Conservation (phyloP, 2,329 filamentous ascomycete species). For the Diaporthe amygdali region DNA sequence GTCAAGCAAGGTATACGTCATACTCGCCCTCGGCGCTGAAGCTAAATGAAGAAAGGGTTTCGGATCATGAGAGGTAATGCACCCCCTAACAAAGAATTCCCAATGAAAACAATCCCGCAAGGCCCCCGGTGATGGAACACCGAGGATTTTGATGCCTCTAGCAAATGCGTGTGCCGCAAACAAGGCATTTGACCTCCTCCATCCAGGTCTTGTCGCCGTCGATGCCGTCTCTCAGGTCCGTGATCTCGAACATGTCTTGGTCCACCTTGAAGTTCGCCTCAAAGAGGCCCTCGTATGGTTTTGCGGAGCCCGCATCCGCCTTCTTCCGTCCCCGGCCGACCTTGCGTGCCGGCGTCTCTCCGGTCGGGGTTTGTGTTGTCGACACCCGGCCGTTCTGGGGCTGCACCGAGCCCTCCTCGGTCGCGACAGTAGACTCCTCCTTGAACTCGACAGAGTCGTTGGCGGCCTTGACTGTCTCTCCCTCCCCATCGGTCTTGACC, state of each 20-base stretch:
- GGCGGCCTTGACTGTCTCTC: constrained; percentile 36
- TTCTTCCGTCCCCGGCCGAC: constrained; percentile 42
- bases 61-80: constrained; percentile 12
- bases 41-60: constrained; percentile 8
- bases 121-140: too few relatives aligned
- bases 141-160: constrained; percentile 29
- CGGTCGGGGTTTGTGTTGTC: constrained; percentile 30
- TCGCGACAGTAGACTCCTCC: constrained; percentile 32
- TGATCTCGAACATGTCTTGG: constrained; percentile 53
- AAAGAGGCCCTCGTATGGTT: constrained; percentile 58
- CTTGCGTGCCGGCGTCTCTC: constrained; percentile 31
- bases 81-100: constrained; percentile 5
- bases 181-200: constrained; percentile 55
- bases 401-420: constrained; percentile 22
- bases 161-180: constrained; percentile 54
- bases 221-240: constrained; percentile 54
- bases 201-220: constrained; percentile 58
- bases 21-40: constrained; percentile 9
- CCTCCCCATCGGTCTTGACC: constrained; percentile 52
- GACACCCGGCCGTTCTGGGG: constrained; percentile 26
- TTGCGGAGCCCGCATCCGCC: constrained; percentile 36
- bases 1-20: constrained; percentile 11
- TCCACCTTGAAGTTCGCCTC: constrained; percentile 55
- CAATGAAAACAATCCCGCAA: neutral
- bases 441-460: constrained; percentile 44